Conservation (phyloP, 2,329 filamentous ascomycete genomes). For the Verticillium zaregamsianum region DNA sequence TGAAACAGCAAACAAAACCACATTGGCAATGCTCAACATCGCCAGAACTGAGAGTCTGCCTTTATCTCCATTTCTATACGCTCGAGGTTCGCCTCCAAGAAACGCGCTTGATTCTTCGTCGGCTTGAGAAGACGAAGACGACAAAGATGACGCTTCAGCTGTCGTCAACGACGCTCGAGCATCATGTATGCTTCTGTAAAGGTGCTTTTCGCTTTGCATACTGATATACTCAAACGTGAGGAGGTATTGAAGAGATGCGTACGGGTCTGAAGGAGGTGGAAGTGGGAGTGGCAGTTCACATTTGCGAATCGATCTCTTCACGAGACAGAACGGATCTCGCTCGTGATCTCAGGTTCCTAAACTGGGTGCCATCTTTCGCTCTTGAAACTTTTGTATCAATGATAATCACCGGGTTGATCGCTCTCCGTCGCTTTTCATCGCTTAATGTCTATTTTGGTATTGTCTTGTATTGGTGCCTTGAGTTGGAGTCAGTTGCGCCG, state of each 20-base stretch:
- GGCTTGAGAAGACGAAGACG: neutral
- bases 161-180: neutral
- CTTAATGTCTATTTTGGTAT: neutral
- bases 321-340: too few relatives aligned
- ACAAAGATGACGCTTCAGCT: neutral
- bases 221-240: neutral
- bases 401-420: neutral
- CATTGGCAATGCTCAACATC: neutral
- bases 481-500: neutral
- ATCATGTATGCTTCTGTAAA: neutral
- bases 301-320: too few relatives aligned
- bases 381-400: too few relatives aligned
- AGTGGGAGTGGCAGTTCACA: neutral
- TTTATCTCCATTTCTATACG: neutral
- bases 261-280: neutral
- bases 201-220: neutral
- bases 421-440: neutral
- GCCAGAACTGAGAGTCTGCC: neutral
- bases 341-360: too few relatives aligned
- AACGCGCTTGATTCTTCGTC: neutral
- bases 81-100: neutral
- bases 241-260: neutral
- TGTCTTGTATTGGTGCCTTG: neutral
- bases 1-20: neutral
- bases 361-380: too few relatives aligned